phyloP scores from a whole-genome alignment of 2,329 filamentous ascomycete genomes.

The Fusarium miscanthi region DNA sequence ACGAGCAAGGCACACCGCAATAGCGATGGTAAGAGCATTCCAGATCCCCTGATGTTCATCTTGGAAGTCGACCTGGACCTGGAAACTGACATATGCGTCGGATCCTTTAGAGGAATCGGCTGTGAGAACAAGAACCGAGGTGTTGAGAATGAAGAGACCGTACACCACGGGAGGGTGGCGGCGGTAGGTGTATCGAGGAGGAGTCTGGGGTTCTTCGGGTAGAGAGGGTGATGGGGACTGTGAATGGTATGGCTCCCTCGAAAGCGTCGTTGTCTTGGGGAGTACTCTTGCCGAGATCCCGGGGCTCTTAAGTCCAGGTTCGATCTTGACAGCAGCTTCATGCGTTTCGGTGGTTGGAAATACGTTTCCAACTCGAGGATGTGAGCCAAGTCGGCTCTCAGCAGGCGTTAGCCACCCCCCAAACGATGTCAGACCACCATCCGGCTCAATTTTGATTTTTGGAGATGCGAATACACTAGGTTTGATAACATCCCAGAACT shows the following conservation, averaged over 20 bases:
- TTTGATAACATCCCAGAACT: constrained; percentile 49
- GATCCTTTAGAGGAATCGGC: constrained; percentile 53
- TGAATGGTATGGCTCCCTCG: background rate
- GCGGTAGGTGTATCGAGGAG: constrained; percentile 36
- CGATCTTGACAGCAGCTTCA: constrained; percentile 13
- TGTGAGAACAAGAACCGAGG: constrained; percentile 54
- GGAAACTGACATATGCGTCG: constrained; percentile 54
- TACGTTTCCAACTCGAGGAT: constrained; percentile 24
- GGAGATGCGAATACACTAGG: constrained; percentile 37
- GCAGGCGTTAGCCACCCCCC: constrained; percentile 11
- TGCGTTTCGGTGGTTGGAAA: constrained; percentile 2
- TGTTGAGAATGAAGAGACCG: constrained; percentile 56
- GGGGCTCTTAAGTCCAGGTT: constrained; percentile 21
- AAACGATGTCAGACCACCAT: constrained; percentile 16
- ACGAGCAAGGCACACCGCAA: constrained; percentile 54
- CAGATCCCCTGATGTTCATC: constrained; percentile 56
- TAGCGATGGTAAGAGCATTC: constrained; percentile 58
- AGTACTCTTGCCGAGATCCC: background rate
- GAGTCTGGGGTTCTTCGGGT: constrained; percentile 9
- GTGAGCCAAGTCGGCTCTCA: background rate
- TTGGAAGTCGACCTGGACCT: constrained; percentile 55
- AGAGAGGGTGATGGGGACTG: constrained; percentile 1
- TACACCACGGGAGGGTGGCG: constrained; percentile 55
- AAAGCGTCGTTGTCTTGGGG: background rate
- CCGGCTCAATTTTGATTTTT: constrained; percentile 33